Percentiles rank a stretch among this genome's conserved stretches.
Evolutionary conservation across 2,329 filamentous ascomycete species (phyloP).

Genomic region (Akanthomyces lecanii): DNA sequence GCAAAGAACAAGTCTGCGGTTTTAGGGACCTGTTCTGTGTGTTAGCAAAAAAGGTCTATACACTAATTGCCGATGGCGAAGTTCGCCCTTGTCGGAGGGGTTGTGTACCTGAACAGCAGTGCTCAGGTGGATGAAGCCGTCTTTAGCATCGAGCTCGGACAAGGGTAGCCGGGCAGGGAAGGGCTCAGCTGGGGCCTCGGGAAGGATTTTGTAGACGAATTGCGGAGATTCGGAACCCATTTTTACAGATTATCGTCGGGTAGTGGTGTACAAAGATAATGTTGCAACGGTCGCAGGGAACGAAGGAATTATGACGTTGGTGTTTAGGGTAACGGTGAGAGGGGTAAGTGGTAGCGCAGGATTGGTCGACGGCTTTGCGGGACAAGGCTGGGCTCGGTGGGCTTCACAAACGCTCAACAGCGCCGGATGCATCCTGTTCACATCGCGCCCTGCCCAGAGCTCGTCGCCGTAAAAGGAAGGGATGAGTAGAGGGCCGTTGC

Average conservation of each 20-base stretch:
- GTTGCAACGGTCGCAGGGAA: neutral
- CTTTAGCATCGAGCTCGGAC: conserved; percentile 55
- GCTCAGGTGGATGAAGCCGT: conserved; percentile 61
- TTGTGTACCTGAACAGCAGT: conserved; percentile 47
- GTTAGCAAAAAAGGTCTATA: too few relatives aligned
- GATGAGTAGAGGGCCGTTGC: conserved; percentile 57
- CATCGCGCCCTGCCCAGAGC: too few relatives aligned
- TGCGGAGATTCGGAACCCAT: conserved; percentile 32
- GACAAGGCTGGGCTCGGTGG: neutral
- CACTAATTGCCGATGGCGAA: too few relatives aligned
- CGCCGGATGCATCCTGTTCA: too few relatives aligned
- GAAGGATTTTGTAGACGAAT: conserved; percentile 59
- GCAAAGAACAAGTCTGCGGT: conserved; percentile 45
- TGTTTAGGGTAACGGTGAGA: conserved; percentile 8
- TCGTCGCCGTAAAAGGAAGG: neutral
- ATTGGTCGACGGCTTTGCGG: neutral
- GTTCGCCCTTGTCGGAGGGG: neutral
- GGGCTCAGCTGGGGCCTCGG: conserved; percentile 47
- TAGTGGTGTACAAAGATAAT: neutral
- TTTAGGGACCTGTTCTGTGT: conserved; percentile 36
- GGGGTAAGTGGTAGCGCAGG: neutral
- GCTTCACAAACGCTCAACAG: too few relatives aligned
- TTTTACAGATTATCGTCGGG: neutral
- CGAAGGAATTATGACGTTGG: conserved; percentile 1
- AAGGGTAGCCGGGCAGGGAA: conserved; percentile 52